These are phyloP conservation scores for Vicia faba DNA, from an alignment of 306 rosid species.

Conservation along the genomic window DNA sequence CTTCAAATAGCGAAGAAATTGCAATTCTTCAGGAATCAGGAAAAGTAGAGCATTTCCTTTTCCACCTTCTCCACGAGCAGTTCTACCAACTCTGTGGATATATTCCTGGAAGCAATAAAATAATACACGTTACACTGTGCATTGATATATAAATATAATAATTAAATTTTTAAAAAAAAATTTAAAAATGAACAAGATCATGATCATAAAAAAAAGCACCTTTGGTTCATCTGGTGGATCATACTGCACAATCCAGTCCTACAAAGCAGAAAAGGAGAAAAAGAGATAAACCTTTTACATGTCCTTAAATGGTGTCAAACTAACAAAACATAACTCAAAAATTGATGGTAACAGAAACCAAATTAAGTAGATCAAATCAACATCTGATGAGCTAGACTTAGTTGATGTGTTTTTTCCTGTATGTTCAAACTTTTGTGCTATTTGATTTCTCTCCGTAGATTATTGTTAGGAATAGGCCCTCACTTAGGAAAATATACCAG, in stretches of 20 bases:
- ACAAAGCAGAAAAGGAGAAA: slow-evolving; percentile 37
- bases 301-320: slow-evolving; percentile 20
- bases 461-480: background rate
- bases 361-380: background rate
- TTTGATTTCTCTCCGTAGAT: background rate
- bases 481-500: background rate
- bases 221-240: slow-evolving; percentile 99
- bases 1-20: slow-evolving; percentile 83
- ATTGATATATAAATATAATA: background rate
- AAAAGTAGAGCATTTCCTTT: slow-evolving; percentile 87
- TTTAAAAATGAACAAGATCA: background rate
- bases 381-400: slow-evolving; percentile 3
- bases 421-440: background rate
- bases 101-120: slow-evolving; percentile 67
- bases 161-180: background rate
- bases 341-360: background rate
- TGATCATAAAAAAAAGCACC: slow-evolving; percentile 48
- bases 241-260: slow-evolving; percentile 99
- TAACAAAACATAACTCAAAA: slow-evolving; percentile 15
- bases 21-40: slow-evolving; percentile 79
- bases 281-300: slow-evolving; percentile 13
- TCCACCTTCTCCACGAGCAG: slow-evolving; percentile 98
- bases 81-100: slow-evolving; percentile 96
- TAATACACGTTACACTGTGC: slow-evolving; percentile 22
- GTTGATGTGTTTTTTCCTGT: background rate